phyloP scores from a whole-genome alignment of 345 rosid species.

The Eucalyptus pumila region DNA sequence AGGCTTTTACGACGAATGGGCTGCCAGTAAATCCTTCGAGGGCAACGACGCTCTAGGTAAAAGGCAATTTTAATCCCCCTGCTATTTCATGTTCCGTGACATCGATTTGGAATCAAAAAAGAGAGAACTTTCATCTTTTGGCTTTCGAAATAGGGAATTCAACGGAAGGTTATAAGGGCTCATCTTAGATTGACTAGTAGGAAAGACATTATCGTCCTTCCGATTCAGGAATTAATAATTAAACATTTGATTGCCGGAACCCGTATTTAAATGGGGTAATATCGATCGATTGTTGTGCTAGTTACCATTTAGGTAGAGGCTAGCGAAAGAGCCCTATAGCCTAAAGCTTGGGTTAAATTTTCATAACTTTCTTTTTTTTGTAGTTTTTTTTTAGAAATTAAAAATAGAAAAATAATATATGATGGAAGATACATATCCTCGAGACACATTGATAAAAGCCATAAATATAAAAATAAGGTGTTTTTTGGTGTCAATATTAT shows the following conservation, averaged over 20 bases:
- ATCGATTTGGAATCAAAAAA: not conserved
- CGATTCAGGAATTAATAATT: not conserved
- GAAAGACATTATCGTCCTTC: not conserved
- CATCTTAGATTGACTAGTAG: not conserved
- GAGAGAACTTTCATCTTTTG: not conserved
- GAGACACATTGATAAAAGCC: not conserved
- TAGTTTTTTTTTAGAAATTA: too few species aligned
- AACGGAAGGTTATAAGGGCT: not conserved
- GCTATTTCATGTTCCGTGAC: not conserved
- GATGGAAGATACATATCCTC: not conserved
- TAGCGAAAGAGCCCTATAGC: not conserved
- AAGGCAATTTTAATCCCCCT: not conserved
- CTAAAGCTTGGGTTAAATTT: not conserved
- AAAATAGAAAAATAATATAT: too few species aligned
- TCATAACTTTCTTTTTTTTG: too few species aligned
- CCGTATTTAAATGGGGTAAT: too few species aligned
- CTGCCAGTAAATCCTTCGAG: not conserved
- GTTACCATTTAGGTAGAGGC: not conserved
- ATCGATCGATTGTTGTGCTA: too few species aligned
- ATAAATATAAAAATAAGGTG: too few species aligned
- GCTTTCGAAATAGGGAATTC: not conserved
- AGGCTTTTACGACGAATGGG: not conserved
- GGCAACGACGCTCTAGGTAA: not conserved
- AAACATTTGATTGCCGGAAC: not conserved
- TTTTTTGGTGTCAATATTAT: too few species aligned